Base-by-base conservation (phyloP, 2,329 filamentous ascomycete species). In the Botrytis porri region DNA sequence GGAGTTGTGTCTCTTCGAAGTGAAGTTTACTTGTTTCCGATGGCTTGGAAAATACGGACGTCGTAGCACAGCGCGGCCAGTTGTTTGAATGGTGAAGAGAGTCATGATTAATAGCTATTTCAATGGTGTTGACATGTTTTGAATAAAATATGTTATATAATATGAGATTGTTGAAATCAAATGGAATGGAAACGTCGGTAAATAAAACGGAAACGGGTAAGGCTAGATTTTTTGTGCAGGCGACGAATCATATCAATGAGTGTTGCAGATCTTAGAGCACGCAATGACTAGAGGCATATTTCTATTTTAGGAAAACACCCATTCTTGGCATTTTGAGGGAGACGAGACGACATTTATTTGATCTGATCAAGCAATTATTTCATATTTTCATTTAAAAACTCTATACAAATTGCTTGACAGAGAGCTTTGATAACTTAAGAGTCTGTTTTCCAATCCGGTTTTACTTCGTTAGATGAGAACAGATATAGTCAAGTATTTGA, bases 61-160 rank as follows among this genome's bases (percentile, higher is more conserved):
- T 54, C 78, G 76, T 4, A 79, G 72, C 45, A 75, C 45, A 54
- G 71, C 60, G 60, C 77, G 78, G 45, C 75, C 43, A 25, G 61
- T 69, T 35, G 76, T 67, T 74, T 76, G 78, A 45, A 77, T 73
- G 69, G 70, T 32, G 51, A 78, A 75, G 32, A 78, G 69, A 64
- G 74, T 67, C 78, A 79, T 79, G 10, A 66, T 74, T 61, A 54
- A 41, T 32, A 59, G n/a, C 67, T n/a, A 3, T 35, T 60, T 41
- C 74, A 75, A 76, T 71, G 29, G 73, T 41, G 41, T 37, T 57
- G 64, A 69, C 76, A 78, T 77, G 35, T 57, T 76, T 39, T 69
- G 61, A 54, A 64, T 32, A 37, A 12, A 48, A 39, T 39, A 22
- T 39, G 22, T 39, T 67, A 37, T 43, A 41, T 3, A 7, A 43